phyloP scores from a whole-genome alignment of 108 stramenopile genomes.

The Cyclotella cryptica region DNA sequence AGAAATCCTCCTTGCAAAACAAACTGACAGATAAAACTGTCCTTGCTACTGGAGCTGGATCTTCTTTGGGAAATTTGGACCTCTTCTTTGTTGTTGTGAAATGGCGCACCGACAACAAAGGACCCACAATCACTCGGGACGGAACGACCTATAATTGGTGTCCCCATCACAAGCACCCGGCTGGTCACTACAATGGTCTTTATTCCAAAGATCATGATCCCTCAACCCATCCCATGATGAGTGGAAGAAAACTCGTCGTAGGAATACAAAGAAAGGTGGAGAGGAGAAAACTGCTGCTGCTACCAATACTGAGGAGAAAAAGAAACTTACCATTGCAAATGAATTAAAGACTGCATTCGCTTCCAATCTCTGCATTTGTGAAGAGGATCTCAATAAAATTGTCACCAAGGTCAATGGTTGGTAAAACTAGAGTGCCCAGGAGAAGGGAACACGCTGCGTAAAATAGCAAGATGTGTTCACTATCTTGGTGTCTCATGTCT shows the following conservation, averaged over 20 bases:
- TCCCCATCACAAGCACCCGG: too few species aligned
- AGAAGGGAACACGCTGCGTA: constrained; percentile 5
- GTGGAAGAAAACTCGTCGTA: not conserved
- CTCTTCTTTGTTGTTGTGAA: not conserved
- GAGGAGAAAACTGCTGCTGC: not conserved
- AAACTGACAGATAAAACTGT: constrained; percentile 2
- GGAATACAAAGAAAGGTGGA: not conserved
- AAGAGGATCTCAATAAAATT: constrained; percentile 14
- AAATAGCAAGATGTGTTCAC: not conserved
- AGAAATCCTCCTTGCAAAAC: too few species aligned
- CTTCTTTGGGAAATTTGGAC: not conserved
- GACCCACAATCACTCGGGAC: not conserved
- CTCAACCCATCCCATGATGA: not conserved
- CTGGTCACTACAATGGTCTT: too few species aligned
- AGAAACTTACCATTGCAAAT: constrained; percentile 6
- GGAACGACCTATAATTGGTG: constrained; percentile 4
- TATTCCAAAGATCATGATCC: constrained; percentile 10
- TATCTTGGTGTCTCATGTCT: constrained; percentile 3
- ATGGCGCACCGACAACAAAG: not conserved
- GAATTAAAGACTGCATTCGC: too few species aligned
- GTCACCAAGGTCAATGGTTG: not conserved
- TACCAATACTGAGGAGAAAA: not conserved
- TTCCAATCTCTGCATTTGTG: too few species aligned
- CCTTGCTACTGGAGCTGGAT: constrained; percentile 2
- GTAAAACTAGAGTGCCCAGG: constrained; percentile 22